phyloP scores from a whole-genome alignment of 768 basidiomycete species.

The Pholiota conissans region DNA sequence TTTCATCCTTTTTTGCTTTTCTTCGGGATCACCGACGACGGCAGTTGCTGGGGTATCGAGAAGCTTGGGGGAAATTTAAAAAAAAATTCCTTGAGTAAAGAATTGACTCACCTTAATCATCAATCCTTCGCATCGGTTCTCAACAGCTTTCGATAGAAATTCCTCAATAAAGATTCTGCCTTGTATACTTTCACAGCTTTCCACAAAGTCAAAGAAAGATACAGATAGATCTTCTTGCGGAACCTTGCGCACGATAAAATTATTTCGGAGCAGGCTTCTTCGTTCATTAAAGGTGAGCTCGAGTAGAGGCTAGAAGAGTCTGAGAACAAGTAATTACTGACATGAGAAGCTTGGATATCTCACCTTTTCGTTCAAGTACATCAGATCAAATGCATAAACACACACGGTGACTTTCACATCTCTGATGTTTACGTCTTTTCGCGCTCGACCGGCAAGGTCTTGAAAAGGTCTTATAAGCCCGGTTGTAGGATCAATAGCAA shows the following conservation, averaged over 20 bases:
- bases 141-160: conserved; percentile 77
- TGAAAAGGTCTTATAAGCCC: conserved; percentile 80
- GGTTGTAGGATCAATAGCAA: conserved; percentile 69
- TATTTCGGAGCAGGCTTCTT: conserved; percentile 57
- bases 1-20: conserved; percentile 50
- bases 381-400: conserved; percentile 87
- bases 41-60: conserved; percentile 57
- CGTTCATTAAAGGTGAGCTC: conserved; percentile 69
- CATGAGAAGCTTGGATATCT: conserved; percentile 21
- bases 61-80: conserved; percentile 40
- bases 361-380: conserved; percentile 82
- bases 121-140: conserved; percentile 84
- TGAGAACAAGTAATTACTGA: background rate
- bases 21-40: conserved; percentile 28
- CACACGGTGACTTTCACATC: conserved; percentile 80
- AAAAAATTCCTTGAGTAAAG: background rate
- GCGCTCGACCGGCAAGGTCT: conserved; percentile 80
- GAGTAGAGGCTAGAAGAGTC: conserved; percentile 56
- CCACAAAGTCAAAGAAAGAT: conserved; percentile 75
- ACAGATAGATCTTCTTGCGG: conserved; percentile 37
- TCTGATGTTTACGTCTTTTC: conserved; percentile 75
- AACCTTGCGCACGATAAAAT: conserved; percentile 52
- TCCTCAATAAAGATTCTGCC: conserved; percentile 64
- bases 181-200: conserved; percentile 63
- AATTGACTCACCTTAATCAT: conserved; percentile 74